Evolutionary conservation across 352 stramenopile genomes (phyloP).

Genomic region (Phytophthora pseudosyringae): DNA sequence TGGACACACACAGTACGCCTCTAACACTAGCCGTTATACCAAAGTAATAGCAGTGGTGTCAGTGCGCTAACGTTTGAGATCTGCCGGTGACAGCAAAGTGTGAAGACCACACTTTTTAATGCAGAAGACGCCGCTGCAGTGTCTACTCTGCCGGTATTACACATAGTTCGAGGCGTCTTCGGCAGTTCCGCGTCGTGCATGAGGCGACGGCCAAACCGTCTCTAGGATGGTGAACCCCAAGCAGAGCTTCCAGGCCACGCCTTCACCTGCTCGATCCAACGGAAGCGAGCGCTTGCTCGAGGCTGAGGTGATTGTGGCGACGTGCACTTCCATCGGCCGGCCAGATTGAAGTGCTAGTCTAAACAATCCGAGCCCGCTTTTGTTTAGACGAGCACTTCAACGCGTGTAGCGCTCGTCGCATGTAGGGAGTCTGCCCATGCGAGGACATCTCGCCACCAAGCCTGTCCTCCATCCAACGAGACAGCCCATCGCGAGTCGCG

Average conservation of each 20-base stretch:
- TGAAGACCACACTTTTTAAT: too few species aligned
- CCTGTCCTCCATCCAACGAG: conserved; percentile 23
- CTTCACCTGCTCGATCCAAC: background rate
- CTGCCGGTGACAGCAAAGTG: conserved; percentile 4
- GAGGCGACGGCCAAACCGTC: conserved; percentile 1
- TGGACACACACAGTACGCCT: background rate
- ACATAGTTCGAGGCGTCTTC: too few species aligned
- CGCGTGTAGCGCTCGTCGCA: conserved; percentile 4
- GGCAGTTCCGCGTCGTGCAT: conserved; percentile 2
- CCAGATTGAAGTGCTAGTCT: conserved; percentile 32
- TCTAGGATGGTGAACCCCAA: conserved; percentile 4
- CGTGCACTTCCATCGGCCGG: conserved; percentile 10
- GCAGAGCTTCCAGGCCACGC: background rate
- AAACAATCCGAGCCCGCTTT: conserved; percentile 16
- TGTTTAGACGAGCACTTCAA: conserved; percentile 40
- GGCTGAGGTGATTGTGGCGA: conserved; percentile 20
- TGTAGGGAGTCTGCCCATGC: conserved; percentile 14
- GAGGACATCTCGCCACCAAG: background rate
- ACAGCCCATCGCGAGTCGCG: conserved; percentile 17
- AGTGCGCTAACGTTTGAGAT: conserved; percentile 3
- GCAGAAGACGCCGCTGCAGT: too few species aligned
- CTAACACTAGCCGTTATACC: background rate
- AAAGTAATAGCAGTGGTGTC: background rate
- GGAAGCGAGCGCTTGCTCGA: background rate
- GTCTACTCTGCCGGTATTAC: too few species aligned